phyloP scores from a whole-genome alignment of 2,329 filamentous ascomycete species.

The Diaporthe eres region DNA sequence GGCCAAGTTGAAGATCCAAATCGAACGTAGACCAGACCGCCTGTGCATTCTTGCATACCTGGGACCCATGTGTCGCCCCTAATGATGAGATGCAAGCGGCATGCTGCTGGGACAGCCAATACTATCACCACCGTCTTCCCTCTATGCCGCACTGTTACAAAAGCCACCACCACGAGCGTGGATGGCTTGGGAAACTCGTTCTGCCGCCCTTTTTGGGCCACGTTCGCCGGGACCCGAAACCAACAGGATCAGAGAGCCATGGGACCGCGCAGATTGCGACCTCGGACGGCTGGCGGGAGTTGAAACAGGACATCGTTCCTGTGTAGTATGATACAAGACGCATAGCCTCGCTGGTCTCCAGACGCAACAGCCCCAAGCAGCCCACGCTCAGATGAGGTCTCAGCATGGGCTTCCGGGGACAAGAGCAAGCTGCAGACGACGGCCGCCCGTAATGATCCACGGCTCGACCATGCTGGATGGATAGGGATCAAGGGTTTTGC shows the following conservation, averaged over 20 bases:
- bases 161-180: not conserved
- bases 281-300: constrained; percentile 33
- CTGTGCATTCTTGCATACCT: constrained; percentile 10
- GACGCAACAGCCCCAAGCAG: constrained; percentile 26
- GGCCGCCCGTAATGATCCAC: constrained; percentile 23
- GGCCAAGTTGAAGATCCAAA: constrained; percentile 8
- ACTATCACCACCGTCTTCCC: not conserved
- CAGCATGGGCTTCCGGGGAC: constrained; percentile 16
- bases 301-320: constrained; percentile 24
- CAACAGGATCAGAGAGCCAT: constrained; percentile 38
- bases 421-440: constrained; percentile 29
- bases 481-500: constrained; percentile 27
- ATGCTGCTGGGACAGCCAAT: constrained; percentile 16
- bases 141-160: not conserved
- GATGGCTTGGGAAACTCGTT: constrained; percentile 19
- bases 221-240: constrained; percentile 37
- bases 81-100: constrained; percentile 30
- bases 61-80: constrained; percentile 2
- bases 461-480: not conserved
- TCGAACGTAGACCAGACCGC: constrained; percentile 28
- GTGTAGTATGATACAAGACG: constrained; percentile 14
- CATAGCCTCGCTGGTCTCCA: constrained; percentile 36
- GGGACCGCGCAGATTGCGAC: constrained; percentile 35
- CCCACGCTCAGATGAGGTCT: constrained; percentile 32
- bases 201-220: constrained; percentile 31